These are phyloP conservation scores for Chaetomium olivaceum DNA, from an alignment of 2,329 filamentous ascomycete genomes.

Conservation along the genomic window DNA sequence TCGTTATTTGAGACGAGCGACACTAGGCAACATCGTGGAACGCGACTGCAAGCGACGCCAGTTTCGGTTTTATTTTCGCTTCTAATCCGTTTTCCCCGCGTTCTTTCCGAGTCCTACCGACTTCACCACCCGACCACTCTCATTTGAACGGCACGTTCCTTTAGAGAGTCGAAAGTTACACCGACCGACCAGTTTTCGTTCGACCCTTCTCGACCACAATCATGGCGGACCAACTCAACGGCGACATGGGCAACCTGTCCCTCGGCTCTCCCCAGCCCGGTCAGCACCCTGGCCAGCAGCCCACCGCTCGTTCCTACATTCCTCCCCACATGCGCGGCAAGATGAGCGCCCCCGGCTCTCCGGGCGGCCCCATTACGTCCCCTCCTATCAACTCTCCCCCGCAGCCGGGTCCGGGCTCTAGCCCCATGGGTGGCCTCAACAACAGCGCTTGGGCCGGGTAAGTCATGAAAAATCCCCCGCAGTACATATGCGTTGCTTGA, in stretches of 20 bases:
- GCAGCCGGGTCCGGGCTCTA: slow-evolving; percentile 13
- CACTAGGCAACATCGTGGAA: slow-evolving; percentile 17
- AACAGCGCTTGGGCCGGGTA: slow-evolving; percentile 66
- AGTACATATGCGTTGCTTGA: background rate
- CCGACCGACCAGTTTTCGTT: background rate
- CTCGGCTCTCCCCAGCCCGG: slow-evolving; percentile 50
- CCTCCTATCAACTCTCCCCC: slow-evolving; percentile 43
- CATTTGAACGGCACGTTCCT: slow-evolving; percentile 35
- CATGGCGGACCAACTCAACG: slow-evolving; percentile 81
- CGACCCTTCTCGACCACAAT: slow-evolving; percentile 41
- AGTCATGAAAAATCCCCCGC: slow-evolving; percentile 36
- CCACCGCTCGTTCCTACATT: slow-evolving; percentile 69
- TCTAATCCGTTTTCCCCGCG: slow-evolving; percentile 15
- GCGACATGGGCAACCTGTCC: slow-evolving; percentile 66
- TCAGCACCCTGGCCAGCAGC: slow-evolving; percentile 35
- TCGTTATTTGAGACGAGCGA: slow-evolving; percentile 26
- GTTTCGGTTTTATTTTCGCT: slow-evolving; percentile 25
- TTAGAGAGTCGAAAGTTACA: slow-evolving; percentile 32
- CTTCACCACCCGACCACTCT: slow-evolving; percentile 30
- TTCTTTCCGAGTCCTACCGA: slow-evolving; percentile 25
- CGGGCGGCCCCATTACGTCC: slow-evolving; percentile 38
- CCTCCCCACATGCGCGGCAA: slow-evolving; percentile 77
- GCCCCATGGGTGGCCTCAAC: slow-evolving; percentile 54
- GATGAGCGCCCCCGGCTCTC: slow-evolving; percentile 43
- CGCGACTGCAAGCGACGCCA: slow-evolving; percentile 21